Percentiles rank a stretch among this genome's conserved stretches.
phyloP scores from a whole-genome alignment of 2,329 filamentous ascomycete genomes.

The Niveomyces coronatus region DNA sequence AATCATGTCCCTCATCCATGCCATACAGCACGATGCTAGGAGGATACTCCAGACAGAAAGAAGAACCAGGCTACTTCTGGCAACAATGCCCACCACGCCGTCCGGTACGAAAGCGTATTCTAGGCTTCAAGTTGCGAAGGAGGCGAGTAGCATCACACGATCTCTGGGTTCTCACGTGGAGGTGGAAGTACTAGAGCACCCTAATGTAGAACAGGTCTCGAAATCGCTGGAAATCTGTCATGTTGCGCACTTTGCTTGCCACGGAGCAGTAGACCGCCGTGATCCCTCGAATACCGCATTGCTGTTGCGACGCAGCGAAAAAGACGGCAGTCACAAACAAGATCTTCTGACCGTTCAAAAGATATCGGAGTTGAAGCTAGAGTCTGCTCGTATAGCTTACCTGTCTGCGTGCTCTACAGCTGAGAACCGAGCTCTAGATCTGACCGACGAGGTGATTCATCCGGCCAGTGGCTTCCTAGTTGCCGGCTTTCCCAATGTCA shows the following conservation, averaged over 20 bases:
- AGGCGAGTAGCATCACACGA: background rate
- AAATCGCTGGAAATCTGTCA: constrained; percentile 6
- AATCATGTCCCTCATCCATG: constrained; percentile 5
- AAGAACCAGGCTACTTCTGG: constrained; percentile 2
- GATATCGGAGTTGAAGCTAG: constrained; percentile 9
- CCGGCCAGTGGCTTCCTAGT: constrained; percentile 25
- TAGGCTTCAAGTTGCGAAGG: background rate
- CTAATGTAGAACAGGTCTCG: constrained; percentile 6
- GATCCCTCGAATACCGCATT: constrained; percentile 15
- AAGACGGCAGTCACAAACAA: background rate
- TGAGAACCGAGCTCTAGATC: constrained; percentile 13
- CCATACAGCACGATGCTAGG: background rate
- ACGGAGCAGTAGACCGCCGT: constrained; percentile 11
- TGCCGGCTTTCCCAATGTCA: constrained; percentile 23
- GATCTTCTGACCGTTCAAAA: background rate
- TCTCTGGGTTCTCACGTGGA: background rate
- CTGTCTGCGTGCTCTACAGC: constrained; percentile 28
- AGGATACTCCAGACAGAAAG: background rate
- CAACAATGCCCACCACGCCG: constrained; percentile 8
- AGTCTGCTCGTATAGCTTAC: constrained; percentile 19
- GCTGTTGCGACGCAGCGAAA: constrained; percentile 12
- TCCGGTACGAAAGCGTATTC: background rate
- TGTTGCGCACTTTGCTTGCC: constrained; percentile 14
- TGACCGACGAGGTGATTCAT: constrained; percentile 25
- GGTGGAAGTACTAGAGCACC: constrained; percentile 2